Percentiles rank a stretch among this genome's conserved stretches.
phyloP scores from a whole-genome alignment of 177 flowering plant species.

The Vitis hybrid region DNA sequence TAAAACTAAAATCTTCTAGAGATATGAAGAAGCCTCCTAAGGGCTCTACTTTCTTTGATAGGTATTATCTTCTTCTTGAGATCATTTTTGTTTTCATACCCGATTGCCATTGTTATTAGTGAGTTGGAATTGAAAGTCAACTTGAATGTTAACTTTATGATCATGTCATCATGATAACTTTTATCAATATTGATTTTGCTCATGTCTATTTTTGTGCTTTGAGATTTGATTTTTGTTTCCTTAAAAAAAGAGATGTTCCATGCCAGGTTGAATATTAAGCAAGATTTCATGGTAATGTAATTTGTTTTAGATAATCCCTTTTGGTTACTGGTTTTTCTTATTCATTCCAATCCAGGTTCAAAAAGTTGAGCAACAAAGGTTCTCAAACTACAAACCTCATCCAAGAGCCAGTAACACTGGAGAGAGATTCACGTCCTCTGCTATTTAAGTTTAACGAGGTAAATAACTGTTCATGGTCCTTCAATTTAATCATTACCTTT shows the following conservation, averaged over 20 bases:
- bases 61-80: conserved; percentile 34
- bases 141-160: background rate
- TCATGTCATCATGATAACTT: background rate
- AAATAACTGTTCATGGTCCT: conserved; percentile 1
- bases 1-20: conserved; percentile 34
- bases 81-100: background rate
- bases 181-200: background rate
- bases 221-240: background rate
- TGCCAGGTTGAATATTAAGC: background rate
- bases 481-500: too few relatives aligned
- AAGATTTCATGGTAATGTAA: background rate
- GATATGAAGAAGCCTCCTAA: conserved; percentile 40
- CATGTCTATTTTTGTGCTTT: background rate
- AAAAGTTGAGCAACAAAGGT: conserved; percentile 41
- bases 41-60: conserved; percentile 71
- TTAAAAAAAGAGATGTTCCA: background rate
- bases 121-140: background rate
- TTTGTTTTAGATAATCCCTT: background rate
- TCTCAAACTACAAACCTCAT: conserved; percentile 29
- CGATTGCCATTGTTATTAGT: background rate
- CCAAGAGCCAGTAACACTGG: conserved; percentile 39
- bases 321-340: conserved; percentile 12
- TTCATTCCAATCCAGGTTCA: conserved; percentile 53
- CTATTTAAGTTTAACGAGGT: conserved; percentile 93
- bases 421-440: conserved; percentile 69